These are phyloP conservation scores for Passiflora organensis DNA, from an alignment of 345 rosid species.

Conservation along the genomic window DNA sequence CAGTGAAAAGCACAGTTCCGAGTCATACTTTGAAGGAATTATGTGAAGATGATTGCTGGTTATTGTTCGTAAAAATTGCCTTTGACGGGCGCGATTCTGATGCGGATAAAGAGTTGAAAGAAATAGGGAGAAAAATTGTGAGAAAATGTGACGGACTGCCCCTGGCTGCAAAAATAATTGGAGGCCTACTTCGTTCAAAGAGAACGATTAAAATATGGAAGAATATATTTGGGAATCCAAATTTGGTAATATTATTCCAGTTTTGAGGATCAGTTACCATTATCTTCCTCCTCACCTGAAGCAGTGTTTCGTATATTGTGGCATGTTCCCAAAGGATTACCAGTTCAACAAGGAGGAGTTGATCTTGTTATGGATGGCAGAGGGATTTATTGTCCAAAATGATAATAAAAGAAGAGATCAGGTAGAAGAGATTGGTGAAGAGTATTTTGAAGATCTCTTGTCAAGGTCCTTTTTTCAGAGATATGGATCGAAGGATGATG, in stretches of 20 bases:
- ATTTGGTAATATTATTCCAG: slow-evolving; percentile 7
- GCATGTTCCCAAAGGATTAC: slow-evolving; percentile 7
- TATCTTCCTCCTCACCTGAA: slow-evolving; percentile 11
- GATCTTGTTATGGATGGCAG: too few relatives aligned
- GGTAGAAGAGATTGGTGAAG: too few relatives aligned
- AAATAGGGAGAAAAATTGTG: too few relatives aligned
- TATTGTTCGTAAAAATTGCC: slow-evolving; percentile 4
- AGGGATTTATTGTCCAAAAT: too few relatives aligned
- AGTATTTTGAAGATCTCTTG: too few relatives aligned
- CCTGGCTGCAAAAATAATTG: slow-evolving; percentile 5
- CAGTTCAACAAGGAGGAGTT: too few relatives aligned
- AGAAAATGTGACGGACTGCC: slow-evolving; percentile 12
- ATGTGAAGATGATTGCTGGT: slow-evolving; percentile 1
- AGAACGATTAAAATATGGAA: not conserved
- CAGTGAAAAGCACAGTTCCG: not conserved
- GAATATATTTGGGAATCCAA: not conserved
- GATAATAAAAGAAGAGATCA: too few relatives aligned
- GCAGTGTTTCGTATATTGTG: slow-evolving; percentile 8
- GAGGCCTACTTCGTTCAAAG: not conserved
- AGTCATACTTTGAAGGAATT: not conserved
- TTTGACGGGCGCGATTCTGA: not conserved
- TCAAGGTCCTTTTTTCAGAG: too few relatives aligned
- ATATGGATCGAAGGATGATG: too few relatives aligned
- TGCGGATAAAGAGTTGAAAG: not conserved
- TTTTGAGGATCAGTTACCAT: slow-evolving; percentile 9